phyloP scores from a whole-genome alignment of 2,329 filamentous ascomycete genomes.

The Apiospora rasikravindrae region DNA sequence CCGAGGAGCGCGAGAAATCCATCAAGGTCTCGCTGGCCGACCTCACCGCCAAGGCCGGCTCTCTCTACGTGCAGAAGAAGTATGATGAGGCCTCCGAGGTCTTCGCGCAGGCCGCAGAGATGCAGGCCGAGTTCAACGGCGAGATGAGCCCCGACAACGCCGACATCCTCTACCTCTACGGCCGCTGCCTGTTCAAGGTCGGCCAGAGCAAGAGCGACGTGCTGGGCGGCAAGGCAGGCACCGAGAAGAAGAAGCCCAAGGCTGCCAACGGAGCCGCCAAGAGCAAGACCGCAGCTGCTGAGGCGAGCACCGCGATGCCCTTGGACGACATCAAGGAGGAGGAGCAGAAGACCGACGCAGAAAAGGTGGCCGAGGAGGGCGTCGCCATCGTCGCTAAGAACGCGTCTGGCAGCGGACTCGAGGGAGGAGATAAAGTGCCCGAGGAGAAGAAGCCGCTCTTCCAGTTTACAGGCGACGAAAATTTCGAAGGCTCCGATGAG shows the following conservation, averaged over 20 bases:
- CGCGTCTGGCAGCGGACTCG: conserved; percentile 46
- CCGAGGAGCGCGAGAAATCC: conserved; percentile 53
- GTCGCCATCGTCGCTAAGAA: conserved; percentile 50
- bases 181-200: conserved; percentile 90
- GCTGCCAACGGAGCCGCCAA: conserved; percentile 45
- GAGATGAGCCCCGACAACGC: conserved; percentile 91
- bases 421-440: conserved; percentile 38
- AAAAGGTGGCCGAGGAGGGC: conserved; percentile 53
- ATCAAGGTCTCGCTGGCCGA: conserved; percentile 73
- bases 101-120: conserved; percentile 85
- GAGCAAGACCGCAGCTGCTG: conserved; percentile 46
- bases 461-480: conserved; percentile 92
- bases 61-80: conserved; percentile 88
- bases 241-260: conserved; percentile 61
- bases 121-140: conserved; percentile 90
- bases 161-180: conserved; percentile 93
- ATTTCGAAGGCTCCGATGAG: conserved; percentile 84
- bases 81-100: conserved; percentile 85
- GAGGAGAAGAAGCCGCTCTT: conserved; percentile 78
- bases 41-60: conserved; percentile 78
- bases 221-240: conserved; percentile 77
- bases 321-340: conserved; percentile 34
- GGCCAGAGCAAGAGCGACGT: conserved; percentile 95
- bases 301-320: conserved; percentile 41
- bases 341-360: conserved; percentile 45